A percentile compares a stretch with the other conserved stretches of the same genome.
phyloP scores from a whole-genome alignment of 768 basidiomycete genomes.

The Hypholoma fasciculare region DNA sequence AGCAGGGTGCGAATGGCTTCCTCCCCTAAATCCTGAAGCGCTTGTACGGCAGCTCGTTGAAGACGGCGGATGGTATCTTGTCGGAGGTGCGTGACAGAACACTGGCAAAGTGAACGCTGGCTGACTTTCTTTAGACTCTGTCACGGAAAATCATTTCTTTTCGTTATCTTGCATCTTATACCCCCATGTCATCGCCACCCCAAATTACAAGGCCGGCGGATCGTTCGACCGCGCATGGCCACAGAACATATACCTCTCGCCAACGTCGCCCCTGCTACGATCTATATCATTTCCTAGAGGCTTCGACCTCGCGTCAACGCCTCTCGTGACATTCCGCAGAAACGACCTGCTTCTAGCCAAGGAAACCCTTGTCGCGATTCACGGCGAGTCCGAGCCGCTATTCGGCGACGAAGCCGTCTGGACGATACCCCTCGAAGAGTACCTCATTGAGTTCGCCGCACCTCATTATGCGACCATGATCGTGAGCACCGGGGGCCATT shows the following conservation, averaged over 20 bases:
- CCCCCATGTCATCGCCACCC: conserved; percentile 67
- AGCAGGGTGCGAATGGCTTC: conserved; percentile 38
- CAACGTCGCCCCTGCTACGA: conserved; percentile 48
- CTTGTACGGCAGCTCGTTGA: conserved; percentile 62
- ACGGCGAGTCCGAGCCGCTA: conserved; percentile 39
- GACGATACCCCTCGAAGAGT: conserved; percentile 52
- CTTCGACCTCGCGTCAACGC: conserved; percentile 58
- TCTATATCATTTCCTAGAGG: conserved; percentile 44
- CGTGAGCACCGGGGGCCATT: conserved; percentile 67
- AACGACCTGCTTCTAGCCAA: conserved; percentile 58
- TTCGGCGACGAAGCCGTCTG: conserved; percentile 60
- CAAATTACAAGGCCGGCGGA: conserved; percentile 53
- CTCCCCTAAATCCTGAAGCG: conserved; percentile 37
- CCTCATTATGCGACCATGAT: conserved; percentile 61
- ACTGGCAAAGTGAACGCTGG: background rate
- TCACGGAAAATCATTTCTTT: conserved; percentile 75
- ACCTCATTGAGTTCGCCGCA: conserved; percentile 49
- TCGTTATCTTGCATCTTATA: conserved; percentile 66
- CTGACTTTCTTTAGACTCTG: conserved; percentile 46
- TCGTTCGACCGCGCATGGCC: conserved; percentile 66
- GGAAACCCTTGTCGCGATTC: conserved; percentile 47
- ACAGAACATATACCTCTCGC: conserved; percentile 62
- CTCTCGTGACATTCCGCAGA: conserved; percentile 65
- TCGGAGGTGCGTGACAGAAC: conserved; percentile 46
- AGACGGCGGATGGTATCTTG: conserved; percentile 68